Percentiles rank a stretch among this genome's conserved stretches.
These are phyloP conservation scores for Emiliania huxleyi DNA, from an alignment of 78 protist species.

Conservation along the genomic window DNA sequence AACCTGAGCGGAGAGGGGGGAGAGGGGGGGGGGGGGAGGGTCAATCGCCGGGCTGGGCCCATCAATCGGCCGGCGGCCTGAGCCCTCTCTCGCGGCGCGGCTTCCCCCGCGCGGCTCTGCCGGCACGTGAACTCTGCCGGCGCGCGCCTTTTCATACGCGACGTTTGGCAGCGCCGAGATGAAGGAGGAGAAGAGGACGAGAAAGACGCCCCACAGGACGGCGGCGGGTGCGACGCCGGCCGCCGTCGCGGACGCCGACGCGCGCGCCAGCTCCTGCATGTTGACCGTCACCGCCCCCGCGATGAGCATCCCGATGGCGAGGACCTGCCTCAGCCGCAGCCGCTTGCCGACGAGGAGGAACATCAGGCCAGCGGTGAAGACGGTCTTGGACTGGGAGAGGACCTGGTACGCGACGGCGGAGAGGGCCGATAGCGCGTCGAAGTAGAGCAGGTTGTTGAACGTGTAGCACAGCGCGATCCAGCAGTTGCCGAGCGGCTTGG, in stretches of 20 bases:
- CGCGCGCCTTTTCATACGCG: neutral
- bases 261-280: neutral
- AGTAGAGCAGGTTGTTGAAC: conserved; percentile 8
- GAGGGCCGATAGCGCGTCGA: conserved; percentile 9
- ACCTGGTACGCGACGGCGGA: conserved; percentile 19
- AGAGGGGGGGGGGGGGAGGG: no score
- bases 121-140: neutral
- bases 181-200: neutral
- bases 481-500: neutral
- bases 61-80: no score
- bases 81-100: no score
- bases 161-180: conserved; percentile 22
- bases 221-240: neutral
- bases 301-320: conserved; percentile 17
- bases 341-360: neutral
- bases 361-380: conserved; percentile 23
- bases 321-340: neutral
- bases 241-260: neutral
- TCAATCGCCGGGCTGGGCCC: no score
- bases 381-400: conserved; percentile 8
- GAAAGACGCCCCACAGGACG: neutral
- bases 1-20: no score
- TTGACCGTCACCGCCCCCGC: neutral
- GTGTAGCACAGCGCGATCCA: conserved; percentile 15
- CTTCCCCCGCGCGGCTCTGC: neutral